Percentiles rank a stretch among this genome's conserved stretches.
Evolutionary conservation across 139 green algal species (phyloP).

Genomic region (Tetraselmis chui): DNA sequence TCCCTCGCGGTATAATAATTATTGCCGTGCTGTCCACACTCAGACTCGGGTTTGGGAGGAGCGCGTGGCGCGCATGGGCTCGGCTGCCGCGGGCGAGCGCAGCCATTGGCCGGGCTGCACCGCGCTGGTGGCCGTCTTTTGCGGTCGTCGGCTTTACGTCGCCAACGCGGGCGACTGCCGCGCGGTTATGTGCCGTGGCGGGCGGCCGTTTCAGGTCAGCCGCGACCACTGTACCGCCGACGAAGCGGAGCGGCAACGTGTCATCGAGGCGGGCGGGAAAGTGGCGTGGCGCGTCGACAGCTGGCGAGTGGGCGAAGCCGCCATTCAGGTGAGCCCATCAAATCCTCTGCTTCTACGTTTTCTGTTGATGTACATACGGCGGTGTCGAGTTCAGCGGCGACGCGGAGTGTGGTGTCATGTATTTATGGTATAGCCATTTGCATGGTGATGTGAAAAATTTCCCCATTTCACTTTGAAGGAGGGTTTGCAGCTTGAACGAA

Average conservation of each 20-base stretch:
- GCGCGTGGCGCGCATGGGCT: conserved; percentile 18
- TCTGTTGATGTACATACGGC: no score
- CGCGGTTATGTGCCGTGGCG: conserved; percentile 61
- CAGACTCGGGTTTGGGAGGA: neutral
- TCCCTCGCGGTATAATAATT: no score
- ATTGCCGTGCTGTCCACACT: no score
- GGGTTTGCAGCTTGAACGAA: no score
- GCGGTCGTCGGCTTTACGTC: conserved; percentile 42
- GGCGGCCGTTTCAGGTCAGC: conserved; percentile 53
- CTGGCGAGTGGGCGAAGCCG: conserved; percentile 66
- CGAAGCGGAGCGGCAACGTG: conserved; percentile 57
- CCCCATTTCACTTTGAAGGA: no score
- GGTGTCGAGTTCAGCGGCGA: no score
- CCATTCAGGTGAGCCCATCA: conserved; percentile 59
- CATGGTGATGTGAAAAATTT: no score
- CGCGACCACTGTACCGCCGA: conserved; percentile 71
- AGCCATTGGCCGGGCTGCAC: conserved; percentile 60
- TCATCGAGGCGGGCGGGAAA: conserved; percentile 45
- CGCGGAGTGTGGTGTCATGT: no score
- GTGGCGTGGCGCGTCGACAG: conserved; percentile 37
- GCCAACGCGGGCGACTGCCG: conserved; percentile 87
- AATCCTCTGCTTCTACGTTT: no score
- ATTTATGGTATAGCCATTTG: no score
- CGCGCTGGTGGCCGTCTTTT: conserved; percentile 57
- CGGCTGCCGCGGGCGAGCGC: conserved; percentile 19